Evolutionary conservation across 2,329 filamentous ascomycete genomes (phyloP).

Genomic region (Aphanocladium album): DNA sequence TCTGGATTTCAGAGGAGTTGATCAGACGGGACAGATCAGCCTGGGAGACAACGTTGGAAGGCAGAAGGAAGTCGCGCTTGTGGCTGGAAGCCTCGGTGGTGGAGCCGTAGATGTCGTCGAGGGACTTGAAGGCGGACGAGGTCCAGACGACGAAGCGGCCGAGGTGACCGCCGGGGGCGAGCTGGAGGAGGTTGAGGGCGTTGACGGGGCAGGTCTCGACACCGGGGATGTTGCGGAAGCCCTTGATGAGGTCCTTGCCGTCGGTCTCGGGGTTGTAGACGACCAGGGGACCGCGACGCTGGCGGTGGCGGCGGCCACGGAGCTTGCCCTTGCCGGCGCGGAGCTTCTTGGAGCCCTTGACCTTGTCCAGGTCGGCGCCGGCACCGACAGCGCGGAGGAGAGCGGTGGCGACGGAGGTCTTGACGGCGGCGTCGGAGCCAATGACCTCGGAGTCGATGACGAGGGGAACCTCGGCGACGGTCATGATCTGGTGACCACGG

Average conservation of each 20-base stretch:
- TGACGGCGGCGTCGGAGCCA: conserved; percentile 70
- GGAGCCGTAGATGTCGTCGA: conserved; percentile 95
- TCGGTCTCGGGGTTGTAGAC: conserved; percentile 96
- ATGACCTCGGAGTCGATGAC: conserved; percentile 91
- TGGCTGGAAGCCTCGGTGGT: conserved; percentile 83
- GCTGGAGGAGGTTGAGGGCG: conserved; percentile 96
- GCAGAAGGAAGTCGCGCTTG: conserved; percentile 99
- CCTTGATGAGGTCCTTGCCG: conserved; percentile 86
- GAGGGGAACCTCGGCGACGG: conserved; percentile 92
- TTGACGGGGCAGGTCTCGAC: conserved; percentile 95
- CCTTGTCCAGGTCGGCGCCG: conserved; percentile 87
- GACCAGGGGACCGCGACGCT: conserved; percentile 95
- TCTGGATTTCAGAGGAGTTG: conserved; percentile 99
- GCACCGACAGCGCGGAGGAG: conserved; percentile 92
- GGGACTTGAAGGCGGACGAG: conserved; percentile 90
- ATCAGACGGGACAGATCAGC: conserved; percentile 95
- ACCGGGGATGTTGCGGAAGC: conserved; percentile 98
- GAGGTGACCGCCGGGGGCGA: conserved; percentile 96
- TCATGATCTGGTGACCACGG: conserved; percentile 91
- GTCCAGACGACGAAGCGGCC: conserved; percentile 99
- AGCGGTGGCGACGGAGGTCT: conserved; percentile 80
- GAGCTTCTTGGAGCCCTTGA: conserved; percentile 92
- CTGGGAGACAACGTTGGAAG: conserved; percentile 87
- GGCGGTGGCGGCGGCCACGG: conserved; percentile 90
- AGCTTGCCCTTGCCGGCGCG: conserved; percentile 99